A percentile compares a stretch with the other conserved stretches of the same genome.
These are phyloP conservation scores for Porphyrellus cyaneotinctus DNA, from an alignment of 768 basidiomycete genomes.

Conservation along the genomic window DNA sequence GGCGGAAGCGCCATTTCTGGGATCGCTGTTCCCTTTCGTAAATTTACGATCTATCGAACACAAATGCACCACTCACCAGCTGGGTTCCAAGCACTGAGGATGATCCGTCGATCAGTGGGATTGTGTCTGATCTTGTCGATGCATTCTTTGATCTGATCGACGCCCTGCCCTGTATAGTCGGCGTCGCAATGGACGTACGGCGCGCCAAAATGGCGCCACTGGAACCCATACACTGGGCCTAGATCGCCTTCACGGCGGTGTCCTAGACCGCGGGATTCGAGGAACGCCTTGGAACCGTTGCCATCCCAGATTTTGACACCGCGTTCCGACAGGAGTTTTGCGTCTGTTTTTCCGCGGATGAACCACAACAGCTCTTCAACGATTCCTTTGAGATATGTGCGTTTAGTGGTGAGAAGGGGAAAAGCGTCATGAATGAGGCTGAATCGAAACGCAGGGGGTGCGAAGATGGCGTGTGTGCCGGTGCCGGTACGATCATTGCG, in stretches of 20 bases:
- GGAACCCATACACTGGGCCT: conserved; percentile 96
- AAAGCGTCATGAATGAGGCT: conserved; percentile 70
- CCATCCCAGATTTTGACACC: conserved; percentile 98
- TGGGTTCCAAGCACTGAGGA: conserved; percentile 97
- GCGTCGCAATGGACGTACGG: conserved; percentile 68
- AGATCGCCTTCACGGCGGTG: conserved; percentile 88
- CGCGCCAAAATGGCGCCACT: conserved; percentile 95
- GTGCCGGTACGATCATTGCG: conserved; percentile 94
- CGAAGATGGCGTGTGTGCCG: conserved; percentile 88
- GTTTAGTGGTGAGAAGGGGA: conserved; percentile 92
- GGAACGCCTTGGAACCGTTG: conserved; percentile 84
- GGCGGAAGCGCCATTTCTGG: conserved; percentile 95
- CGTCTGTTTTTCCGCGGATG: conserved; percentile 78
- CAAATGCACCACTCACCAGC: conserved; percentile 54
- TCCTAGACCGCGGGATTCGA: conserved; percentile 78
- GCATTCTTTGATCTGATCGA: conserved; percentile 88
- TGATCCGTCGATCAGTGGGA: conserved; percentile 91
- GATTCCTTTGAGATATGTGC: conserved; percentile 88
- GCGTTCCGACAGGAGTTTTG: conserved; percentile 65
- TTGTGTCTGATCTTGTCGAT: conserved; percentile 89
- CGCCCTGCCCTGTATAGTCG: conserved; percentile 79
- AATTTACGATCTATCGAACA: background rate
- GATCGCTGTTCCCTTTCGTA: conserved; percentile 58
- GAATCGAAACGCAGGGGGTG: conserved; percentile 87
- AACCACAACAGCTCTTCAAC: conserved; percentile 97